Conservation (phyloP, 768 basidiomycete species). For the Lentinus tigrinus region DNA sequence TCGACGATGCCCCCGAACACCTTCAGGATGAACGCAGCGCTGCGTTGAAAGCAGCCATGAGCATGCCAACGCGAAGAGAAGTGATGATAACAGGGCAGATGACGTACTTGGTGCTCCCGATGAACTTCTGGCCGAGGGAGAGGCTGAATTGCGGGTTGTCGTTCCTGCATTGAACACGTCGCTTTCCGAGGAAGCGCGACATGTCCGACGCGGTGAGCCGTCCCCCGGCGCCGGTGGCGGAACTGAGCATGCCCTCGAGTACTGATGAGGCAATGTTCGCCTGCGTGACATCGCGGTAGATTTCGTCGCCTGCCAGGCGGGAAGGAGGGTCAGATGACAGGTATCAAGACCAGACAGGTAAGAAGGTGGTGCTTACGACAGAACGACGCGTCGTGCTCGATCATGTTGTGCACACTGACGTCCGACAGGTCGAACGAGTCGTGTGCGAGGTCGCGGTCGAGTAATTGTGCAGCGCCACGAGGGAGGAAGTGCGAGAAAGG, state of each 20-base stretch:
- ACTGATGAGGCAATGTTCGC: slow-evolving; percentile 43
- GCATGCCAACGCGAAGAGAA: neutral
- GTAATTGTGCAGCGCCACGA: slow-evolving; percentile 53
- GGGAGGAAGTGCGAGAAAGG: slow-evolving; percentile 70
- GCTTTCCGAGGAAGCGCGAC: slow-evolving; percentile 53
- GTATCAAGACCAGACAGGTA: neutral
- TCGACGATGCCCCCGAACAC: slow-evolving; percentile 64
- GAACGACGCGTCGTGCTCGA: slow-evolving; percentile 69
- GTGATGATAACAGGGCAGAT: neutral
- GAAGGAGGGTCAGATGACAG: too few species aligned
- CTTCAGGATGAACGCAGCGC: slow-evolving; percentile 60
- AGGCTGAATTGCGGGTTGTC: slow-evolving; percentile 59
- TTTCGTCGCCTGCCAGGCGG: slow-evolving; percentile 50
- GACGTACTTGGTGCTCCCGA: slow-evolving; percentile 67
- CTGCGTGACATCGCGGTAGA: slow-evolving; percentile 49
- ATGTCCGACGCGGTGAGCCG: slow-evolving; percentile 58
- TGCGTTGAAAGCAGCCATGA: slow-evolving; percentile 24
- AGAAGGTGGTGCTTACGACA: slow-evolving; percentile 41
- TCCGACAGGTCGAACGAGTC: slow-evolving; percentile 68
- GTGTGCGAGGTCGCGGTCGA: slow-evolving; percentile 52
- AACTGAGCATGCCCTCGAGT: slow-evolving; percentile 55
- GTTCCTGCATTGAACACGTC: slow-evolving; percentile 54
- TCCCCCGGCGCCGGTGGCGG: slow-evolving; percentile 52
- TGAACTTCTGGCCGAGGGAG: slow-evolving; percentile 50
- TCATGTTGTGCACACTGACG: slow-evolving; percentile 71